phyloP scores from a whole-genome alignment of 1,284 basidiomycete species.

The Moniliella sp. region DNA sequence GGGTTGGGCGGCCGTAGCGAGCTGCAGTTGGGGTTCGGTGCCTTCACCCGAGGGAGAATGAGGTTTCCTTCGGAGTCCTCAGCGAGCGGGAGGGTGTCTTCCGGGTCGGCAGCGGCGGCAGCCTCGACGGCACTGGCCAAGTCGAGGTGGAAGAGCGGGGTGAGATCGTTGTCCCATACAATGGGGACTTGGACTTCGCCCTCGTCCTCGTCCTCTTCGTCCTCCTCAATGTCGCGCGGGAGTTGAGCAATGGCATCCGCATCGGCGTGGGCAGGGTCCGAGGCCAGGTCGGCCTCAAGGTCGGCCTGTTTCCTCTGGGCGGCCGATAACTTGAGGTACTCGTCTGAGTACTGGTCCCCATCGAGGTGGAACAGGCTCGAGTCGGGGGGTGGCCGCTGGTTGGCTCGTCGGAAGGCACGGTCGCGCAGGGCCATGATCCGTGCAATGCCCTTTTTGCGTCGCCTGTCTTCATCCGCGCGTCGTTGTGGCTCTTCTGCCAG shows the following conservation, averaged over 20 bases:
- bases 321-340: neutral
- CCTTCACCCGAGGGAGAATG: too few species aligned
- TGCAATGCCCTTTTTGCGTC: neutral
- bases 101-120: slow-evolving; percentile 34
- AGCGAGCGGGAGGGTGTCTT: too few species aligned
- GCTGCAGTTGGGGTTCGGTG: too few species aligned
- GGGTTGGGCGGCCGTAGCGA: too few species aligned
- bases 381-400: too few species aligned
- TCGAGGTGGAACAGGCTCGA: too few species aligned
- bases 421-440: too few species aligned
- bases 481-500: slow-evolving; percentile 42
- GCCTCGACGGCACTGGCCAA: slow-evolving; percentile 49
- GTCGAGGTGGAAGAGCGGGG: slow-evolving; percentile 76
- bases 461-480: neutral
- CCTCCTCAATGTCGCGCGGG: slow-evolving; percentile 5
- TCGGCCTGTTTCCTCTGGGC: neutral
- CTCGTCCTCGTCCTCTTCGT: slow-evolving; percentile 2
- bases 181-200: slow-evolving; percentile 10
- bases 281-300: neutral
- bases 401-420: too few species aligned
- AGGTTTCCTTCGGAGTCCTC: too few species aligned
- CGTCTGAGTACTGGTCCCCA: too few species aligned
- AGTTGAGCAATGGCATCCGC: neutral
- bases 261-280: neutral
- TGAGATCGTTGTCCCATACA: slow-evolving; percentile 37